Conservation (phyloP, 768 basidiomycete genomes). For the Leccinum uliginosum region DNA sequence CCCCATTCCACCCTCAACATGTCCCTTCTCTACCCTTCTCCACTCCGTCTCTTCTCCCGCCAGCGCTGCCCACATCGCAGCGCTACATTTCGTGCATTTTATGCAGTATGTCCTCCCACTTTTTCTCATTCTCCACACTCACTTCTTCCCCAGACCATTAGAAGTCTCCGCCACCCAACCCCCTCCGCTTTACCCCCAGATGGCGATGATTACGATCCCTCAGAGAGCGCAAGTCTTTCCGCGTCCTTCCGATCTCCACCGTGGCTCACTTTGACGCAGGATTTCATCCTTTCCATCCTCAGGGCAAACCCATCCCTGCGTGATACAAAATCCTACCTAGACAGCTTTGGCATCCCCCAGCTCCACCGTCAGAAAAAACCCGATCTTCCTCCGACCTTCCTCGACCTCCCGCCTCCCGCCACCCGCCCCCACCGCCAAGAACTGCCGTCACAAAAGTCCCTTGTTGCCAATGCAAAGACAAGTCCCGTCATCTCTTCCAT, state of each 20-base stretch:
- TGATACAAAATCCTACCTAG: conserved; percentile 87
- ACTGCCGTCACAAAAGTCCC: conserved; percentile 23
- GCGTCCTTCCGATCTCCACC: background rate
- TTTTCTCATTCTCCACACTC: conserved; percentile 17
- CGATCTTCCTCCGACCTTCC: conserved; percentile 17
- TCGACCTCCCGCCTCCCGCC: conserved; percentile 24
- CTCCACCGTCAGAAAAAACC: conserved; percentile 26
- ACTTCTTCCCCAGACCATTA: conserved; percentile 23
- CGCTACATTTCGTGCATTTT: conserved; percentile 47
- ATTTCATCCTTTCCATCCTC: conserved; percentile 93
- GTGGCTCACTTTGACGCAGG: conserved; percentile 44
- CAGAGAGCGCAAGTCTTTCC: conserved; percentile 46
- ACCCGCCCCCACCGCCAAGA: conserved; percentile 11
- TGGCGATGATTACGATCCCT: conserved; percentile 26
- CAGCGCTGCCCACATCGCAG: conserved; percentile 32
- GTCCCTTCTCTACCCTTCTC: conserved; percentile 17
- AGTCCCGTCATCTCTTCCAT: conserved; percentile 66
- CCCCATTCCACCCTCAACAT: conserved; percentile 2
- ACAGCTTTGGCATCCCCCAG: conserved; percentile 79
- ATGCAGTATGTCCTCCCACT: conserved; percentile 42
- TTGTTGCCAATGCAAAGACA: conserved; percentile 32
- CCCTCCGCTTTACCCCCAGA: conserved; percentile 6
- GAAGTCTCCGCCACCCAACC: conserved; percentile 23
- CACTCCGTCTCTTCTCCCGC: conserved; percentile 24
- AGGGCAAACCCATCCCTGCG: conserved; percentile 88